A percentile compares a stretch with the other conserved stretches of the same genome.
These are phyloP conservation scores for Aspergillus conjunctus DNA, from an alignment of 495 filamentous ascomycete genomes.

Conservation along the genomic window DNA sequence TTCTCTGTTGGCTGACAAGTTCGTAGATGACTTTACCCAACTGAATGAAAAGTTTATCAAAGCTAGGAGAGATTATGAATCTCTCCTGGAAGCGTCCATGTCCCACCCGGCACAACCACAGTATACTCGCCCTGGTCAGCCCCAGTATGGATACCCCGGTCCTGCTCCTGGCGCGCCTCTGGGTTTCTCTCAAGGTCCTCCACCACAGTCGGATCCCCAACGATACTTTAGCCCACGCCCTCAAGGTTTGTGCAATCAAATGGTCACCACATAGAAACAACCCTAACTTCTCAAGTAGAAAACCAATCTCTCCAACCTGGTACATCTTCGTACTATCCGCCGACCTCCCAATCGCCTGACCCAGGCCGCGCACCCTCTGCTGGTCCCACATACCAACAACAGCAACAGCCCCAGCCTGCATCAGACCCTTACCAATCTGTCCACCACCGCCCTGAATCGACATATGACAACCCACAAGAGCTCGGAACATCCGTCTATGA, in stretches of 20 bases:
- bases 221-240: conserved; percentile 69
- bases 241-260: conserved; percentile 42
- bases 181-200: conserved; percentile 50
- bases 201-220: conserved; percentile 62
- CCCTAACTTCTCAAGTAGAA: conserved; percentile 31
- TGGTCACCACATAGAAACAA: not conserved
- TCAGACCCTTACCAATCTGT: conserved; percentile 45
- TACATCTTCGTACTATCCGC: conserved; percentile 40
- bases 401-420: conserved; percentile 40
- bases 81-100: conserved; percentile 94
- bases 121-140: conserved; percentile 65
- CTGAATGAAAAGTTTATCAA: conserved; percentile 99
- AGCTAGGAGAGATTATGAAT: conserved; percentile 92
- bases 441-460: conserved; percentile 66
- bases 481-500: conserved; percentile 83
- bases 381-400: not conserved
- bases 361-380: conserved; percentile 45
- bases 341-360: conserved; percentile 47
- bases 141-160: conserved; percentile 64
- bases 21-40: conserved; percentile 90
- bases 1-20: conserved; percentile 22
- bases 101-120: conserved; percentile 77
- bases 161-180: conserved; percentile 47
- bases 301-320: conserved; percentile 34
- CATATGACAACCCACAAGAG: conserved; percentile 79